These are phyloP conservation scores for Solanum appendiculatum DNA, from an alignment of 257 asterid genomes.

Conservation along the genomic window DNA sequence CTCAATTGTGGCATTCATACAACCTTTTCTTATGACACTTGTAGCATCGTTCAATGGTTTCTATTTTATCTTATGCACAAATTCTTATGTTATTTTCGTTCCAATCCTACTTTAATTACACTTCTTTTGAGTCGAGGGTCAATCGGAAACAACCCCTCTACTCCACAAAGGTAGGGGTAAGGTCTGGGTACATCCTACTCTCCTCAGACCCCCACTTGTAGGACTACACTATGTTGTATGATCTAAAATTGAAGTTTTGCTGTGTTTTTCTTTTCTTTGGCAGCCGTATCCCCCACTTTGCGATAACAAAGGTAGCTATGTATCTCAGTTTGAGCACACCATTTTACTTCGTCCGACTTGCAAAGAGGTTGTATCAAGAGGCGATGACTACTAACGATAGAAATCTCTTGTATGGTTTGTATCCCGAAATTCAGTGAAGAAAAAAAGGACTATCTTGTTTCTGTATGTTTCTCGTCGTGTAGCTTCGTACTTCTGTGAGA, in stretches of 20 bases:
- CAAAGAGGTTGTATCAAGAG: slow-evolving; percentile 96
- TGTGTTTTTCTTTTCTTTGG: slow-evolving; percentile 4
- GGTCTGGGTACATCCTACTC: neutral
- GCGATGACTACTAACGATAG: slow-evolving; percentile 68
- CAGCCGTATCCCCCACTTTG: slow-evolving; percentile 97
- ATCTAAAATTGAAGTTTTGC: neutral
- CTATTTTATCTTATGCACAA: neutral
- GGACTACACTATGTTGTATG: neutral
- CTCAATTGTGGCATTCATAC: neutral
- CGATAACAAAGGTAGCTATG: slow-evolving; percentile 85
- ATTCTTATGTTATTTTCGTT: neutral
- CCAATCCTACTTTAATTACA: neutral
- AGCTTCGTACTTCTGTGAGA: neutral
- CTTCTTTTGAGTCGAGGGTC: neutral
- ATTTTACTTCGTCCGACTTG: slow-evolving; percentile 98
- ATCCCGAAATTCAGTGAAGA: neutral
- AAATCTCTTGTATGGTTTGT: neutral
- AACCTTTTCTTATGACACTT: neutral
- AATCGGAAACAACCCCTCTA: neutral
- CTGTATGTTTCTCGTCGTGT: neutral
- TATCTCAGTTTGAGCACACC: slow-evolving; percentile 94
- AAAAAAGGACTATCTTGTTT: neutral
- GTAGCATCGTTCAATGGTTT: neutral
- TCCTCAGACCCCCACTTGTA: neutral
- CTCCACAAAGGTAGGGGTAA: neutral